phyloP scores from a whole-genome alignment of 306 rosid genomes.

The Trifolium dubium region DNA sequence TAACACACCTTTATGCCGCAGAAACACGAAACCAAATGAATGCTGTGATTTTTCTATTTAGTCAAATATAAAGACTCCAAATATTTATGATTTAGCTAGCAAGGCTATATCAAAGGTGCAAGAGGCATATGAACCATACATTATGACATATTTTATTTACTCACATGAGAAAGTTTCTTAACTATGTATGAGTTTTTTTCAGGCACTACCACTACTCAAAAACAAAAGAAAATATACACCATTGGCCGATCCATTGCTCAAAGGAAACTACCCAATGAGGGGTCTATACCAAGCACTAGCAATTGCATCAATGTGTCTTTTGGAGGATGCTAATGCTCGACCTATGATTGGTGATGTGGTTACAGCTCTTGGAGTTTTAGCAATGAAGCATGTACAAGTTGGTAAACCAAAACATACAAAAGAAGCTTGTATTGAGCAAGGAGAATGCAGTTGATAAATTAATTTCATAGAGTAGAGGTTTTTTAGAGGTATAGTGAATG shows the following conservation, averaged over 20 bases:
- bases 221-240: conserved; percentile 66
- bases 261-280: conserved; percentile 67
- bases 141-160: neutral
- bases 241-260: conserved; percentile 73
- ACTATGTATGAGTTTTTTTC: conserved; percentile 22
- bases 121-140: too few species aligned
- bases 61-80: too few species aligned
- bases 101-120: too few species aligned
- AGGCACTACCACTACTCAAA: conserved; percentile 85
- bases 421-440: conserved; percentile 33
- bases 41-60: too few species aligned
- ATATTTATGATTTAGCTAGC: too few species aligned
- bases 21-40: too few species aligned
- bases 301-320: conserved; percentile 93
- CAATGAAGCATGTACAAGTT: conserved; percentile 39
- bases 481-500: conserved; percentile 31
- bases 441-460: conserved; percentile 39
- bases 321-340: conserved; percentile 70
- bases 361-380: conserved; percentile 68
- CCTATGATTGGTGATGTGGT: conserved; percentile 89
- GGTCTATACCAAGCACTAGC: conserved; percentile 89
- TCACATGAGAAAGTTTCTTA: neutral
- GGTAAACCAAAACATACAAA: conserved; percentile 23
- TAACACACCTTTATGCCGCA: too few species aligned
- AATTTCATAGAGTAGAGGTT: conserved; percentile 20